Evolutionary conservation across 2,329 filamentous ascomycete genomes (phyloP), one percentile per base, ranked within the genome.

Genomic region (Hypoxylon sp.): DNA sequence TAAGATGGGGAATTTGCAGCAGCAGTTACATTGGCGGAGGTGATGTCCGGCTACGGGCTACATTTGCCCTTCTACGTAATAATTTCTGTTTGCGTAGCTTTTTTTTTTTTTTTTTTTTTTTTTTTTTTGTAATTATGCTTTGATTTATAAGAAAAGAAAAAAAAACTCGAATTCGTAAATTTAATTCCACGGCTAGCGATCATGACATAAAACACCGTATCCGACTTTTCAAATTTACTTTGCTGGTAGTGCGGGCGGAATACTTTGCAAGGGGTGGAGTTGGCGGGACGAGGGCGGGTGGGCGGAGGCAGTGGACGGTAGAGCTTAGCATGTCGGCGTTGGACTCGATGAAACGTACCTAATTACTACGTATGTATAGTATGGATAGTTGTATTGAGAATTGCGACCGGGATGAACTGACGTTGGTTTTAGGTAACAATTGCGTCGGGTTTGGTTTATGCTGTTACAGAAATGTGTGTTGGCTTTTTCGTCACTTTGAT

Each of bases 281-380:
- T 44, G 48, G 59, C 67, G 67, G 67, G 65, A 62, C 29, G 44
- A 58, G 44, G 44, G 63, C 67, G 63, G 64, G 56, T 67, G 37
- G 53, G 59, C 60, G 63, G 67, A 64, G 63, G n/a, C 35, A 10
- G 26, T 26, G 26, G 26, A 26, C 33, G 51, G 54, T 62, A 29
- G 56, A 54, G 31, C 31, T 56, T 44, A 50, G 14, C 17, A 54
- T 22, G 56, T 48, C 58, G 53, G 26, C 5, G 26, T 6, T 26
- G 26, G 26, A 26, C 26, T 26, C 19, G 19, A 22, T 22, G 19
- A 22, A 22, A 22, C 19, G 19, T 22, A 22, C 19, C 19, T 22
- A 22, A 22, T 22, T 22, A 22, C 19, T 22, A 26, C 26, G 26
- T 26, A 26, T 26, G 26, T 26, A 6, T 26, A 26, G 2, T 26